Percentiles rank a stretch among this genome's conserved stretches.
phyloP scores from a whole-genome alignment of 176 grass and related monocot species.

The Tuctoria greenei region DNA sequence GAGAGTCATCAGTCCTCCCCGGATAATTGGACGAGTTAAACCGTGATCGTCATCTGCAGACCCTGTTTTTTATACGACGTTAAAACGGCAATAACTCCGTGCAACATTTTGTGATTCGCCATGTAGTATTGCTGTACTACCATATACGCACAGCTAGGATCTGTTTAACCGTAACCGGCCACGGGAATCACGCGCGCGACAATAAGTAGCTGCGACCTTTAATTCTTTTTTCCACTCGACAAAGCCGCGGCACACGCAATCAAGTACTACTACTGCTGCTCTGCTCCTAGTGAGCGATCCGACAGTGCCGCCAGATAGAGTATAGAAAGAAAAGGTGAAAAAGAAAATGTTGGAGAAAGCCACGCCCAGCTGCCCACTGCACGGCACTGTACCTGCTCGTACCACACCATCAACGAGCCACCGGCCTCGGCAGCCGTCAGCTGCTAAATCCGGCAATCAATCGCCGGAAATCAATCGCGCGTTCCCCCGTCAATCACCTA shows the following conservation, averaged over 20 bases:
- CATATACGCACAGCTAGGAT: too few species aligned
- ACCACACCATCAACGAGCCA: background rate
- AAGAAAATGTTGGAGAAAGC: background rate
- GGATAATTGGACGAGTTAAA: too few species aligned
- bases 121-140: too few species aligned
- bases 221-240: background rate
- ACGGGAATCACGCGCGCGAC: background rate
- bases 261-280: background rate
- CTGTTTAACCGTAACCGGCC: background rate
- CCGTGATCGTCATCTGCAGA: too few species aligned
- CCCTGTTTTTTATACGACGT: too few species aligned
- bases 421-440: background rate
- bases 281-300: background rate
- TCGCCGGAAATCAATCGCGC: background rate
- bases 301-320: background rate
- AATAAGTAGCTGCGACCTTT: background rate
- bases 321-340: background rate
- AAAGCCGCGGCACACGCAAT: constrained; percentile 16
- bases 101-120: too few species aligned
- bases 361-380: background rate
- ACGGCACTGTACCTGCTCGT: background rate
- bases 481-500: background rate
- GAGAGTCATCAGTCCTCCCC: too few species aligned
- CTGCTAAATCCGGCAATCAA: background rate
- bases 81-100: too few species aligned